Conservation (phyloP, 495 filamentous ascomycete species). For the Penicillium daleae region DNA sequence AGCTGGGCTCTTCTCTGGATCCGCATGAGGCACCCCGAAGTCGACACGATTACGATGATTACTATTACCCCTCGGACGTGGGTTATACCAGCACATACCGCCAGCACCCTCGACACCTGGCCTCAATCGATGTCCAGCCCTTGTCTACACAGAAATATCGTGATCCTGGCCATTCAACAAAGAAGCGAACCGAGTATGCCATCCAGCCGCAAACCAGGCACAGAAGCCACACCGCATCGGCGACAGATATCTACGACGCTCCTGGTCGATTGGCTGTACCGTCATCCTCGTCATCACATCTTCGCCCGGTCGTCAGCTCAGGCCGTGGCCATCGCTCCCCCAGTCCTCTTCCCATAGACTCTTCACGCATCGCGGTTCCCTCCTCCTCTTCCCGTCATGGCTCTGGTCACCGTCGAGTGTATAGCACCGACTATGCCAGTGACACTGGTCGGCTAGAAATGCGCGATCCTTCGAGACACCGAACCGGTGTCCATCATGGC, state of each 20-base stretch:
- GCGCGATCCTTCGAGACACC: constrained; percentile 20
- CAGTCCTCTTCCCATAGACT: constrained; percentile 36
- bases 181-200: constrained; percentile 48
- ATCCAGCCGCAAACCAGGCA: constrained; percentile 42
- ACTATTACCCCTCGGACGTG: constrained; percentile 43
- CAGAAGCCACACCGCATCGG: constrained; percentile 44
- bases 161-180: constrained; percentile 38
- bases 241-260: constrained; percentile 32
- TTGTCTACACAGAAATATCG: constrained; percentile 40
- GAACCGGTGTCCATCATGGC: constrained; percentile 15
- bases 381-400: constrained; percentile 34
- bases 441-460: constrained; percentile 38
- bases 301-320: constrained; percentile 36
- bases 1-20: constrained; percentile 42
- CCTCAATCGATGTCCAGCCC: constrained; percentile 42
- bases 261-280: constrained; percentile 33
- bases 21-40: constrained; percentile 34
- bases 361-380: constrained; percentile 37
- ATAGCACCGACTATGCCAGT: constrained; percentile 46
- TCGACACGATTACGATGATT: constrained; percentile 37
- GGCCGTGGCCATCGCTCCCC: constrained; percentile 29
- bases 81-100: constrained; percentile 38
- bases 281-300: constrained; percentile 29
- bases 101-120: constrained; percentile 29
- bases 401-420: constrained; percentile 35